A percentile compares a stretch with the other conserved stretches of the same genome.
Evolutionary conservation across 257 asterid species (phyloP).

Genomic region (Solanum medicagineum): DNA sequence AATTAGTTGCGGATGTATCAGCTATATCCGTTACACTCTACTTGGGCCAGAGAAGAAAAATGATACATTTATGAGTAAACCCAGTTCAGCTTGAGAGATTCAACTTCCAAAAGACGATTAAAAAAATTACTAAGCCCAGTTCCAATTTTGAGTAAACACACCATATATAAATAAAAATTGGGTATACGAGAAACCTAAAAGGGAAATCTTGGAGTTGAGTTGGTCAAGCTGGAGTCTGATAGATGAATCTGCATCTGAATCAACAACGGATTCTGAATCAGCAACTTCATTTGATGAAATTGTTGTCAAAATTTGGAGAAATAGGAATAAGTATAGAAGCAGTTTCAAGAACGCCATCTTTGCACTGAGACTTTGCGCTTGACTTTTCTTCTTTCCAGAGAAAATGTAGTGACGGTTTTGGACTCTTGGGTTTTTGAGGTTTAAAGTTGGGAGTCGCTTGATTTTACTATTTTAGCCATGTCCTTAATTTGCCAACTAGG

Average conservation of each 20-base stretch:
- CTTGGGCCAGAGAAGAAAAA: not conserved
- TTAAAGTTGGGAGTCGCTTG: not conserved
- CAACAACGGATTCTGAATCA: not conserved
- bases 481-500: not conserved
- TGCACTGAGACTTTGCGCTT: not conserved
- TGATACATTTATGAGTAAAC: not conserved
- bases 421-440: not conserved
- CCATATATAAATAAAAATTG: not conserved
- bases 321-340: constrained; percentile 1
- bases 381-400: not conserved
- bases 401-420: not conserved
- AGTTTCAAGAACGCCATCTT: constrained; percentile 8
- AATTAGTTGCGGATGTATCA: not conserved
- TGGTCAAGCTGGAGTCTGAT: constrained; percentile 15
- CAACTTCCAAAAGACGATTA: not conserved
- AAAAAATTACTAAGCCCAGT: not conserved
- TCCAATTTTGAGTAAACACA: not conserved
- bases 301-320: not conserved
- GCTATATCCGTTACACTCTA: not conserved
- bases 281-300: not conserved
- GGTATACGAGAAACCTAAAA: constrained; percentile 9
- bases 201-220: constrained; percentile 28
- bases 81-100: not conserved
- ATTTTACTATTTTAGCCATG: not conserved
- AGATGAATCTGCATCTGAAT: constrained; percentile 11